Base-by-base conservation (phyloP, 306 rosid genomes). In the Adenanthera pavonina region DNA sequence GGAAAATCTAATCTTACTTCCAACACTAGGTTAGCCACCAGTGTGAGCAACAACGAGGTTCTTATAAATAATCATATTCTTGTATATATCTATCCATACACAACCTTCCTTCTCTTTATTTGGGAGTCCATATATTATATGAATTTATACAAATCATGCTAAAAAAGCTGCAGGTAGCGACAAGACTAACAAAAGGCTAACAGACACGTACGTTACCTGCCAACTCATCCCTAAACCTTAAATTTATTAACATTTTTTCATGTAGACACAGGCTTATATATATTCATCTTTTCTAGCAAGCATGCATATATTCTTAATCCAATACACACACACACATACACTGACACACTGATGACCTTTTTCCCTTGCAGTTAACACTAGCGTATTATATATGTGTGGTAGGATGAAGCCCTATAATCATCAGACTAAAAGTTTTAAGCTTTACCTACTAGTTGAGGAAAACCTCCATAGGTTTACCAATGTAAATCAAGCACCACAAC, bases 1-100 rank as follows among this genome's bases (percentile, higher is more conserved):
- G 76, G 46, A 69, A 78, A 79, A 54, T 56, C 76, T 43, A 79
- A 70, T 8, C 61, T 56, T 57, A 33, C 74, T 57, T 44, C 51
- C 69, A 69, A 43, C n/a, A 33, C 19, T 79, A 44, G 61, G 75
- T 69, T 20, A 46, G 75, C 56, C 40, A 69, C 3, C 20, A 5
- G 40, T 51, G 11, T 48, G 61, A 34, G 46, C 16, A 71, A 43
- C 0, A 44, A 33, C 16, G 56, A 72, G 38, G 74, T 48, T 8
- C 25, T 49, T 14, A 30, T 33, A 64, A 13, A 48, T 66, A 66
- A 40, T 66, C 7, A 38, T 38, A 3, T 16, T 16, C 30, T 38
- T 8, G 14, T 38, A 7, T 38, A 7, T 15, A 38, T n/a, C 3
- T 16, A 4, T 67, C 6, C 0, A 36, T 8, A 3, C 34, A 61